Evolutionary conservation across 768 basidiomycete genomes (phyloP).

Genomic region (Candolleomyces efflorescens): DNA sequence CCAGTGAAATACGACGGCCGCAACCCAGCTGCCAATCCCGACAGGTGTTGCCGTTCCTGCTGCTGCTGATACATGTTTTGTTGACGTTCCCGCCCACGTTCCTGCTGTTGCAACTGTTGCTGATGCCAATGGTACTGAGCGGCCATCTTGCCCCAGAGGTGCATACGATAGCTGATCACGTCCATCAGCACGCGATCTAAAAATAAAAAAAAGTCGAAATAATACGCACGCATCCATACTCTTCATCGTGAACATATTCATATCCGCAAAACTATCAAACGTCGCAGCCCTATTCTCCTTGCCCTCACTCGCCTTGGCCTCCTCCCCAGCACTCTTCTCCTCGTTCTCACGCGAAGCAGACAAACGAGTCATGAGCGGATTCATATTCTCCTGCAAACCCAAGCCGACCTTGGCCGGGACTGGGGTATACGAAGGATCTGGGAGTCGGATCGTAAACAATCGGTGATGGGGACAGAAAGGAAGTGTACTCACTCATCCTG

Average conservation of each 20-base stretch:
- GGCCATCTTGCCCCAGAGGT: slow-evolving; percentile 89
- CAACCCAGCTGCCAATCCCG: slow-evolving; percentile 9
- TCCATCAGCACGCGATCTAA: slow-evolving; percentile 10
- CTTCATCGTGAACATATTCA: slow-evolving; percentile 85
- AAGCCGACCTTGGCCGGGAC: background rate
- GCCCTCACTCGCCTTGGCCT: slow-evolving; percentile 10
- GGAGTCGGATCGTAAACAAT: no score
- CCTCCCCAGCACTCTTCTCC: slow-evolving; percentile 6
- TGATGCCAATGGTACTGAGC: slow-evolving; percentile 51
- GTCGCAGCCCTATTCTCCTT: slow-evolving; percentile 26
- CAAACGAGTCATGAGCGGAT: slow-evolving; percentile 47
- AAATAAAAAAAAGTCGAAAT: slow-evolving; percentile 7
- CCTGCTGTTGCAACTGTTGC: slow-evolving; percentile 31
- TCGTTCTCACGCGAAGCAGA: slow-evolving; percentile 29
- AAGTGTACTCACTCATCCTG: background rate
- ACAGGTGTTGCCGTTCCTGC: slow-evolving; percentile 14
- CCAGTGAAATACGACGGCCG: slow-evolving; percentile 10
- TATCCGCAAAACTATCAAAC: slow-evolving; percentile 77
- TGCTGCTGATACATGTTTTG: slow-evolving; percentile 18
- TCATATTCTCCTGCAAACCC: slow-evolving; percentile 72
- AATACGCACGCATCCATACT: slow-evolving; percentile 68
- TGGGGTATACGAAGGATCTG: no score
- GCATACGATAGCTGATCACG: slow-evolving; percentile 67
- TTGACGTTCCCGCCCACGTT: slow-evolving; percentile 28
- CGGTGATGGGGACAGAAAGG: no score